Evolutionary conservation across 345 rosid species (phyloP).

Genomic region (Bretschneidera sinensis): DNA sequence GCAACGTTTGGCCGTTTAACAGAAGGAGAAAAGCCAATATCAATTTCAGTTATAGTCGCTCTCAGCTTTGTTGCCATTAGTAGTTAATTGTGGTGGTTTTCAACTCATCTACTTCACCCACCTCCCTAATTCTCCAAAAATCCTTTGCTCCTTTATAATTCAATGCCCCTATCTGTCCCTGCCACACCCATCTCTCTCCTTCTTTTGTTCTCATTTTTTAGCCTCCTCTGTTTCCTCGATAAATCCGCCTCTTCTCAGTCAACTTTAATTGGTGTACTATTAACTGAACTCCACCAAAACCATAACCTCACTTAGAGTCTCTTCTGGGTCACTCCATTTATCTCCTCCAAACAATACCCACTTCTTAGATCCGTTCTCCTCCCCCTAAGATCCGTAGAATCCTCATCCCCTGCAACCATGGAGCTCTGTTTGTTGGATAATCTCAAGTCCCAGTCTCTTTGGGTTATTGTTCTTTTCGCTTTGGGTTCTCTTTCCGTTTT

Average conservation of each 20-base stretch:
- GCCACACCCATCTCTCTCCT: not conserved
- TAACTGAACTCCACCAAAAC: not conserved
- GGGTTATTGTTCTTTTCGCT: conserved; percentile 47
- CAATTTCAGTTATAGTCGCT: too few relatives aligned
- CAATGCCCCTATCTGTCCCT: not conserved
- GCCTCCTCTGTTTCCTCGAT: conserved; percentile 7
- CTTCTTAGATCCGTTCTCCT: conserved; percentile 11
- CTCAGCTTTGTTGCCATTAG: too few relatives aligned
- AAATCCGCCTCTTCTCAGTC: not conserved
- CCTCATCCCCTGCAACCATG: conserved; percentile 25
- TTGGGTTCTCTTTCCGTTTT: conserved; percentile 56
- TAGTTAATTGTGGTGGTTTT: too few relatives aligned
- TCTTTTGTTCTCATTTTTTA: not conserved
- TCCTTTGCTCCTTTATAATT: too few relatives aligned
- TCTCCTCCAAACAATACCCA: conserved; percentile 11
- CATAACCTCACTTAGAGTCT: not conserved
- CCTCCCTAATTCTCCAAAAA: too few relatives aligned
- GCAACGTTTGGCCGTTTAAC: too few relatives aligned
- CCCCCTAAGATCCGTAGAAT: not conserved
- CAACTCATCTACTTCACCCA: too few relatives aligned
- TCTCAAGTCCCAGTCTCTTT: conserved; percentile 64
- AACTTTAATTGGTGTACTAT: not conserved
- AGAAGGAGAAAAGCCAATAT: too few relatives aligned
- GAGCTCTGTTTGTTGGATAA: conserved; percentile 38
- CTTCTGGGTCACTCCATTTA: not conserved